Conservation (phyloP, 441 rosid species). For the Biscutella laevigata region DNA sequence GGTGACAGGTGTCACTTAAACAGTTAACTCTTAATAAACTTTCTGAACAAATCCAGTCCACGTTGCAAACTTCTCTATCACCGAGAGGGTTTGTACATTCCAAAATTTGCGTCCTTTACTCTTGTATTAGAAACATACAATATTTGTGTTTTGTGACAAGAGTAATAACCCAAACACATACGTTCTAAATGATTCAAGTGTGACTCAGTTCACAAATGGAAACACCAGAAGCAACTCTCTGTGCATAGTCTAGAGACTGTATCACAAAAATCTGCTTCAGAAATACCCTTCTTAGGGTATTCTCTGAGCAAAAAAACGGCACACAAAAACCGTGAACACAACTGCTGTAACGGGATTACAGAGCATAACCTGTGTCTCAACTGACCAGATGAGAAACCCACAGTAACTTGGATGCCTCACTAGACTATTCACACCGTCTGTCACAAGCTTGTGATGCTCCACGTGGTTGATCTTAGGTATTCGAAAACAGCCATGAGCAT, state of each 20-base stretch:
- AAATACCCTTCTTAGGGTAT: slow-evolving; percentile 66
- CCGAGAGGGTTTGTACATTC: neutral
- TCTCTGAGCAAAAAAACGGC: slow-evolving; percentile 55
- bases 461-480: slow-evolving; percentile 42
- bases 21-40: too few species aligned
- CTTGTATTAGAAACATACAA: neutral
- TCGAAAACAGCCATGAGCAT: slow-evolving; percentile 54
- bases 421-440: slow-evolving; percentile 50
- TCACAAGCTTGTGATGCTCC: slow-evolving; percentile 56
- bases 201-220: slow-evolving; percentile 68
- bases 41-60: too few species aligned
- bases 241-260: slow-evolving; percentile 44
- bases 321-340: slow-evolving; percentile 44
- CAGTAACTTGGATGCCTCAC: slow-evolving; percentile 74
- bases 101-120: neutral
- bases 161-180: neutral
- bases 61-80: neutral
- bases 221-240: slow-evolving; percentile 53
- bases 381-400: slow-evolving; percentile 72
- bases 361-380: slow-evolving; percentile 73
- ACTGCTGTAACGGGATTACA: slow-evolving; percentile 63
- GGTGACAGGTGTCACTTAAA: slow-evolving; percentile 17
- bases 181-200: neutral
- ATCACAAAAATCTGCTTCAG: slow-evolving; percentile 60
- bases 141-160: neutral